Conservation (phyloP, 2,329 filamentous ascomycete genomes). For the Stylonectria norvegica region DNA sequence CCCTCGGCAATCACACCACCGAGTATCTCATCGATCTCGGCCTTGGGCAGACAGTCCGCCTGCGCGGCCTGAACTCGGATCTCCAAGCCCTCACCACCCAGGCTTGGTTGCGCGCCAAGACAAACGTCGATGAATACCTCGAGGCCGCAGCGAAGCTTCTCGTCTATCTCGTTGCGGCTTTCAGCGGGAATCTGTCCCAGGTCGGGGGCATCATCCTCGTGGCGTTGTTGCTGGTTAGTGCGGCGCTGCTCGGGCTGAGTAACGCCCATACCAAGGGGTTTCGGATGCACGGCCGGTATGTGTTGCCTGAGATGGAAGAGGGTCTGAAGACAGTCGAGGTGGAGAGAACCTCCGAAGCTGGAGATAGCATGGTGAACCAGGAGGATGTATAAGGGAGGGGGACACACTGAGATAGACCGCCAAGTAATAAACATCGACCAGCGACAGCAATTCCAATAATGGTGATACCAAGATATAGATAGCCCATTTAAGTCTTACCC, state of each 20-base stretch:
- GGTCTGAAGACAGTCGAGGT: too few species aligned
- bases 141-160: constrained; percentile 53
- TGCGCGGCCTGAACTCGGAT: constrained; percentile 53
- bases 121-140: constrained; percentile 47
- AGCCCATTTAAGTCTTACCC: too few species aligned
- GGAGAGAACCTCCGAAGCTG: too few species aligned
- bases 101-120: constrained; percentile 53
- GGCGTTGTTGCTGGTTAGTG: constrained; percentile 49
- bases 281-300: constrained; percentile 50
- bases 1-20: constrained; percentile 13
- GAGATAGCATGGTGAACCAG: too few species aligned
- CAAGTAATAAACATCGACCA: too few species aligned
- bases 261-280: constrained; percentile 49
- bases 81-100: constrained; percentile 58
- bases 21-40: constrained; percentile 54
- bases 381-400: too few species aligned
- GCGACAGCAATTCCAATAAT: too few species aligned
- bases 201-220: constrained; percentile 51
- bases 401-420: too few species aligned
- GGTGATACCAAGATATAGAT: too few species aligned
- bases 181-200: constrained; percentile 54
- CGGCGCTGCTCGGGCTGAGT: constrained; percentile 50
- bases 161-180: constrained; percentile 54
- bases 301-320: constrained; percentile 23
- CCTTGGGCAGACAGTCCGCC: constrained; percentile 47